Percentiles rank a stretch among this genome's conserved stretches.
Evolutionary conservation across 371 early-diverging fungal genomes (phyloP).

Genomic region (Chytridiales sp.): DNA sequence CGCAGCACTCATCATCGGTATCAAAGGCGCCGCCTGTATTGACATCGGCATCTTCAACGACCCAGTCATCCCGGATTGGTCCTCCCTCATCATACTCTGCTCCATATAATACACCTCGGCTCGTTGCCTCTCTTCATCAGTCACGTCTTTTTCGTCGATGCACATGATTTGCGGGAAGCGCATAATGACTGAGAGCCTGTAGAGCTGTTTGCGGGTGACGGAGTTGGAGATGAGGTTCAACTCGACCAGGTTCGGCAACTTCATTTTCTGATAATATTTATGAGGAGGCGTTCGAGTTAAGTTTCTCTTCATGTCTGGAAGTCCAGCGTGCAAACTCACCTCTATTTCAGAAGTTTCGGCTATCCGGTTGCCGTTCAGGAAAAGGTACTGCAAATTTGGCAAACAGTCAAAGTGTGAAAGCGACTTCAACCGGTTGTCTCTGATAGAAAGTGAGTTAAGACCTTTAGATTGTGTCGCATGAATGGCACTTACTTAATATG

Average conservation of each 20-base stretch:
- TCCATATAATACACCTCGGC: constrained; percentile 48
- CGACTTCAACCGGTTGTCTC: constrained; percentile 53
- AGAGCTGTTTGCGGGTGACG: constrained; percentile 47
- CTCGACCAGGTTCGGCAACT: constrained; percentile 48
- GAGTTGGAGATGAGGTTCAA: constrained; percentile 45
- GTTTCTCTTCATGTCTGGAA: not conserved
- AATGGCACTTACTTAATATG: constrained; percentile 48
- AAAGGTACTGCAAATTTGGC: constrained; percentile 46
- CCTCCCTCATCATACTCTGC: constrained; percentile 37
- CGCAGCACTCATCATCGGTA: not conserved
- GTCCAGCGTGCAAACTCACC: constrained; percentile 24
- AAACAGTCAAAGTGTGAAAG: constrained; percentile 50
- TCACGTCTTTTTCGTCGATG: constrained; percentile 54
- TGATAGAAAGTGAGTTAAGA: constrained; percentile 15
- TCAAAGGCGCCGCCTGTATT: constrained; percentile 7
- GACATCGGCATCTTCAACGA: constrained; percentile 15
- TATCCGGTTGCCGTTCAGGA: constrained; percentile 46
- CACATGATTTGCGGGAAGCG: constrained; percentile 47
- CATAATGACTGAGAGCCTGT: constrained; percentile 44
- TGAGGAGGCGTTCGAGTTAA: not conserved
- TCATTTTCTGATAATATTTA: constrained; percentile 45
- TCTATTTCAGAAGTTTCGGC: constrained; percentile 52
- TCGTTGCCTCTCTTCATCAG: constrained; percentile 48
- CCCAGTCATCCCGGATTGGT: constrained; percentile 14
- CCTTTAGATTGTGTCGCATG: not conserved